Percentiles rank a stretch among this genome's conserved stretches.
Evolutionary conservation across 768 basidiomycete genomes (phyloP).

Genomic region (Cystobasidiopsis lactophilus): DNA sequence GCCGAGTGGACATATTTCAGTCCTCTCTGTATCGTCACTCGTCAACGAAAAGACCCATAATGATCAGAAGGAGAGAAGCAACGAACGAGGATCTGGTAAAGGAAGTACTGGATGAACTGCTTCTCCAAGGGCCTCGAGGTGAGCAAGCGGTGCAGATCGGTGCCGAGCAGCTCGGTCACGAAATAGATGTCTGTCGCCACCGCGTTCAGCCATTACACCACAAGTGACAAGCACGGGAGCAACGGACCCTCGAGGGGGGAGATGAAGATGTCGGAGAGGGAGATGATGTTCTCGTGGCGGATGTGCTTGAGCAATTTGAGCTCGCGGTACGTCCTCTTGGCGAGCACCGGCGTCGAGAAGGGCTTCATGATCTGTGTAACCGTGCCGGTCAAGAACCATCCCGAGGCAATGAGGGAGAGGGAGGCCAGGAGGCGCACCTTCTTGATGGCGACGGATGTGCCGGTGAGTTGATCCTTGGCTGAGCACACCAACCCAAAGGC

Average conservation of each 20-base stretch:
- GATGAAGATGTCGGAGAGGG: slow-evolving; percentile 94
- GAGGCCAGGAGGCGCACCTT: slow-evolving; percentile 28
- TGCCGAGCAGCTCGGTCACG: slow-evolving; percentile 92
- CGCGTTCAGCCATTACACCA: not conserved
- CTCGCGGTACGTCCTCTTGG: slow-evolving; percentile 92
- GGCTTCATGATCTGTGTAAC: slow-evolving; percentile 74
- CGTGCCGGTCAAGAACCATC: not conserved
- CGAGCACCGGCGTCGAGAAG: slow-evolving; percentile 85
- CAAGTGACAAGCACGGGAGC: slow-evolving; percentile 40
- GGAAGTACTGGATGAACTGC: slow-evolving; percentile 98
- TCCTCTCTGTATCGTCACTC: slow-evolving; percentile 41
- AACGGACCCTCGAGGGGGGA: slow-evolving; percentile 57
- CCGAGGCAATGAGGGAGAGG: no score
- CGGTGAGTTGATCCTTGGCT: slow-evolving; percentile 46
- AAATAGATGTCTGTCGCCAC: slow-evolving; percentile 48
- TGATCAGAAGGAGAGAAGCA: not conserved
- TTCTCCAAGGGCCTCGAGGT: slow-evolving; percentile 94
- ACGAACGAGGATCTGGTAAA: slow-evolving; percentile 87
- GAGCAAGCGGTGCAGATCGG: slow-evolving; percentile 87
- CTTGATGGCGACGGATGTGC: slow-evolving; percentile 89
- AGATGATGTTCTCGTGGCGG: slow-evolving; percentile 98
- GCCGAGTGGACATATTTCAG: slow-evolving; percentile 99
- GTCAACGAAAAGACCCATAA: not conserved
- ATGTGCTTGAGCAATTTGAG: slow-evolving; percentile 96
- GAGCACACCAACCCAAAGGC: slow-evolving; percentile 83